Evolutionary conservation across 2,329 filamentous ascomycete genomes (phyloP).

Genomic region (Cladosporium austrohemisphaericum): DNA sequence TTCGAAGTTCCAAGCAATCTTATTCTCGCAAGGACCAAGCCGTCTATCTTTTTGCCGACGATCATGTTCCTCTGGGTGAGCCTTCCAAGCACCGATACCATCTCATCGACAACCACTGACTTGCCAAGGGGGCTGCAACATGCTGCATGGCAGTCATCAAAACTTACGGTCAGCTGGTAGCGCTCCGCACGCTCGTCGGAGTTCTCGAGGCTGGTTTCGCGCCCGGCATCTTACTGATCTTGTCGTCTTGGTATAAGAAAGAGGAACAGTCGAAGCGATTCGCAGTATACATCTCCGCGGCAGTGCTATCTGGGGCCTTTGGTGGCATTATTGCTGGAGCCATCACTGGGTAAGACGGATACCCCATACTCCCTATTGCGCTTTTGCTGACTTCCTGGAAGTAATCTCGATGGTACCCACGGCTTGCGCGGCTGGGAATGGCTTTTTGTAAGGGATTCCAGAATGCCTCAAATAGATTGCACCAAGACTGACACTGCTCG

Average conservation of each 20-base stretch:
- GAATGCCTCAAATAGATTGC: neutral
- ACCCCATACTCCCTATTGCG: no score
- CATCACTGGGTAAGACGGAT: slow-evolving; percentile 23
- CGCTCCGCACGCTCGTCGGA: slow-evolving; percentile 54
- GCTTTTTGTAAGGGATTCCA: slow-evolving; percentile 35
- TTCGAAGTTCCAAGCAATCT: slow-evolving; percentile 55
- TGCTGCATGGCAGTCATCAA: slow-evolving; percentile 51
- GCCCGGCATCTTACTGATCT: slow-evolving; percentile 52
- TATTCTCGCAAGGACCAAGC: slow-evolving; percentile 47
- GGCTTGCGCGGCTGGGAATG: slow-evolving; percentile 42
- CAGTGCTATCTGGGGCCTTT: slow-evolving; percentile 54
- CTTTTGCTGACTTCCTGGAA: no score
- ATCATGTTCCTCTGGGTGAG: slow-evolving; percentile 54
- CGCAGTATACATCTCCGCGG: slow-evolving; percentile 56
- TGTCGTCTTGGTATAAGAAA: slow-evolving; percentile 59
- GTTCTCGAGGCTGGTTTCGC: slow-evolving; percentile 54
- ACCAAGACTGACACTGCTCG: neutral
- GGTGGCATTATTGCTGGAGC: slow-evolving; percentile 41
- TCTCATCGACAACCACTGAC: neutral
- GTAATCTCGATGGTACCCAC: slow-evolving; percentile 35
- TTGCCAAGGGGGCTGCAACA: slow-evolving; percentile 13
- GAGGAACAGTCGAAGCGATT: slow-evolving; percentile 56
- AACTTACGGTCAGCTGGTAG: slow-evolving; percentile 47
- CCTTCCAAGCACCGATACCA: neutral
- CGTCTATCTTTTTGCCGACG: slow-evolving; percentile 48